A percentile compares a stretch with the other conserved stretches of the same genome.
phyloP scores from a whole-genome alignment of 352 stramenopile species.

The Phytopythium aichiense region DNA sequence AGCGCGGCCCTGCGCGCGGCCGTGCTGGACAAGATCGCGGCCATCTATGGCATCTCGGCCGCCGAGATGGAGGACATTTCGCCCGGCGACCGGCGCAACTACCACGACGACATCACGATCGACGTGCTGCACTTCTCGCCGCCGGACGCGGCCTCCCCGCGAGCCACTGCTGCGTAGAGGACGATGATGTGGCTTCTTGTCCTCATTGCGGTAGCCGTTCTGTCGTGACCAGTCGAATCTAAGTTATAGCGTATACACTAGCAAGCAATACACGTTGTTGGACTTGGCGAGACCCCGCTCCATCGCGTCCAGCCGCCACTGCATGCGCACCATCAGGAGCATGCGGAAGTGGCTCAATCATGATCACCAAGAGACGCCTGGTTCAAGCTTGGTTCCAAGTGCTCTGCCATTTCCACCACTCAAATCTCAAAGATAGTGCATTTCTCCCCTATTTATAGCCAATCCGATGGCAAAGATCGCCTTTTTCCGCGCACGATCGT shows the following conservation, averaged over 20 bases:
- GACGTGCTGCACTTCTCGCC: slow-evolving; percentile 63
- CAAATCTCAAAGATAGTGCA: background rate
- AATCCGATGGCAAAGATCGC: background rate
- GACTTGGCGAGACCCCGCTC: background rate
- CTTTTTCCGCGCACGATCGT: background rate
- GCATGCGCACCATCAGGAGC: too few relatives aligned
- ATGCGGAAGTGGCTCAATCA: too few relatives aligned
- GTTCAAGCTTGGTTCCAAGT: too few relatives aligned
- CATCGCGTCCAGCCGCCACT: too few relatives aligned
- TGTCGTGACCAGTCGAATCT: background rate
- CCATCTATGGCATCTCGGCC: slow-evolving; percentile 44
- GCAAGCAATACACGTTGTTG: slow-evolving; percentile 1
- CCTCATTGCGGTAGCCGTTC: background rate
- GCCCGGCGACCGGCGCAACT: slow-evolving; percentile 54
- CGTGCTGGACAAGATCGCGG: slow-evolving; percentile 50
- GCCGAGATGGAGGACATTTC: slow-evolving; percentile 48
- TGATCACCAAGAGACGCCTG: too few relatives aligned
- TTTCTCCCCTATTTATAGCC: background rate
- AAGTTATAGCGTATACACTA: slow-evolving; percentile 6
- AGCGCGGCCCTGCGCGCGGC: slow-evolving; percentile 38
- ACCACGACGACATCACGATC: slow-evolving; percentile 74
- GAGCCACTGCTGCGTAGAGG: slow-evolving; percentile 14
- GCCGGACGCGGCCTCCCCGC: slow-evolving; percentile 10
- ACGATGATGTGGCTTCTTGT: too few relatives aligned
- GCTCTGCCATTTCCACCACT: background rate